Percentiles rank a stretch among this genome's conserved stretches.
phyloP scores from a whole-genome alignment of 176 grass and related monocot species.

The Musa itinerans region DNA sequence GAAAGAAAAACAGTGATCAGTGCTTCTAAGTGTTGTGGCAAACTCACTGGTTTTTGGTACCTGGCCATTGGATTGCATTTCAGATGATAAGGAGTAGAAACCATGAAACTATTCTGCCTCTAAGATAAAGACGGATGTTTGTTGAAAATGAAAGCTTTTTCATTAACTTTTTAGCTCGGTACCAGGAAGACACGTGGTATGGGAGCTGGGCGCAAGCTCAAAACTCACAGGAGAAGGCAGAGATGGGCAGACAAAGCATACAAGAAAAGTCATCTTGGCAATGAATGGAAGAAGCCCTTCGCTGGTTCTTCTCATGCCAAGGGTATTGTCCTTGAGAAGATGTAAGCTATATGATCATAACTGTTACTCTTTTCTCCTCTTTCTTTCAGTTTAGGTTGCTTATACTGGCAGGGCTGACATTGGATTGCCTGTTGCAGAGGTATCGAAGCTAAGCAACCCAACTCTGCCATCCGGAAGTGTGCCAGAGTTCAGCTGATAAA shows the following conservation, averaged over 20 bases:
- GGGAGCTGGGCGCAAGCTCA: constrained; percentile 24
- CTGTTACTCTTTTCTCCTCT: background rate
- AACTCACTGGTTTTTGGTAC: too few relatives aligned
- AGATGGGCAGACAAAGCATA: constrained; percentile 22
- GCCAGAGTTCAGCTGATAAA: constrained; percentile 22
- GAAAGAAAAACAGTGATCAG: too few relatives aligned
- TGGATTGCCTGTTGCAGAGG: background rate
- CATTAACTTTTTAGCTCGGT: background rate
- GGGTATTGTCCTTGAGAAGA: constrained; percentile 24
- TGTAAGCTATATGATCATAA: background rate
- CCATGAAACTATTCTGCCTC: too few relatives aligned
- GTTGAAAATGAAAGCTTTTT: too few relatives aligned
- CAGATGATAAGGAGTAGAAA: too few relatives aligned
- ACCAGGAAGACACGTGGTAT: constrained; percentile 15
- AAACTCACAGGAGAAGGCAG: constrained; percentile 19
- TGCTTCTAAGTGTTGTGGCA: too few relatives aligned
- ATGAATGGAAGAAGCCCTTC: constrained; percentile 24
- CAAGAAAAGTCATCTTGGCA: constrained; percentile 25
- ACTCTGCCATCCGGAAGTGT: constrained; percentile 19
- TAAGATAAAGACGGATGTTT: too few relatives aligned
- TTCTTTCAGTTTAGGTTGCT: background rate
- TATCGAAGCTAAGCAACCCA: constrained; percentile 20
- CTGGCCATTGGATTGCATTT: too few relatives aligned
- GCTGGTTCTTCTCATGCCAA: constrained; percentile 23
- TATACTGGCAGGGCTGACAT: background rate